Conservation (phyloP, 192 early-diverging fungal genomes). For the Phlyctochytrium bullatum region DNA sequence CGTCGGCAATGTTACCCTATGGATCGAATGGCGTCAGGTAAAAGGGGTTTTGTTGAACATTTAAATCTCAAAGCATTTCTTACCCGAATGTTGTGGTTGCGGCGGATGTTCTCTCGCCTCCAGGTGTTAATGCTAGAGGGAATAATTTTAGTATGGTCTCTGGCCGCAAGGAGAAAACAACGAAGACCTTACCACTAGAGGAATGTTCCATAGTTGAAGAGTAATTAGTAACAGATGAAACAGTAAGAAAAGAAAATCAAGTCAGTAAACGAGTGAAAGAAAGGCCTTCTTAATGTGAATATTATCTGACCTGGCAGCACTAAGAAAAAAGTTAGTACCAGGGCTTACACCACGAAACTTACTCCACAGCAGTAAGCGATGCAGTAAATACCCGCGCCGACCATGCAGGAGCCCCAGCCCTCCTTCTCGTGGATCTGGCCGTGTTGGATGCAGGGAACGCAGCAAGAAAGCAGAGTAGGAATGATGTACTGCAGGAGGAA, state of each 20-base stretch:
- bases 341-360: neutral
- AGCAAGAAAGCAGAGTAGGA: neutral
- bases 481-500: neutral
- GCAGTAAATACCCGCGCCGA: neutral
- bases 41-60: neutral
- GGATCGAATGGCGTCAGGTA: neutral
- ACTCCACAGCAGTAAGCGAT: constrained; percentile 1
- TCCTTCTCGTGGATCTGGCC: constrained; percentile 6
- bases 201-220: too few species aligned
- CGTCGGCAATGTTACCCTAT: constrained; percentile 7
- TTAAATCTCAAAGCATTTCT: too few species aligned
- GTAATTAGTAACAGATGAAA: too few species aligned
- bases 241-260: too few species aligned
- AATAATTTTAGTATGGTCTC: neutral
- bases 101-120: neutral
- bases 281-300: too few species aligned
- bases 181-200: too few species aligned
- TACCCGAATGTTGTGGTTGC: constrained; percentile 1
- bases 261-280: too few species aligned
- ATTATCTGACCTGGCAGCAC: neutral
- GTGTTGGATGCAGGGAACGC: constrained; percentile 7
- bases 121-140: neutral
- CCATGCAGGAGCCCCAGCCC: constrained; percentile 6
- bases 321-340: neutral
- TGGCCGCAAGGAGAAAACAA: too few species aligned